A percentile compares a stretch with the other conserved stretches of the same genome.
These are phyloP conservation scores for Symbiodinium natans DNA, from an alignment of 73 alveolate species.

Conservation along the genomic window DNA sequence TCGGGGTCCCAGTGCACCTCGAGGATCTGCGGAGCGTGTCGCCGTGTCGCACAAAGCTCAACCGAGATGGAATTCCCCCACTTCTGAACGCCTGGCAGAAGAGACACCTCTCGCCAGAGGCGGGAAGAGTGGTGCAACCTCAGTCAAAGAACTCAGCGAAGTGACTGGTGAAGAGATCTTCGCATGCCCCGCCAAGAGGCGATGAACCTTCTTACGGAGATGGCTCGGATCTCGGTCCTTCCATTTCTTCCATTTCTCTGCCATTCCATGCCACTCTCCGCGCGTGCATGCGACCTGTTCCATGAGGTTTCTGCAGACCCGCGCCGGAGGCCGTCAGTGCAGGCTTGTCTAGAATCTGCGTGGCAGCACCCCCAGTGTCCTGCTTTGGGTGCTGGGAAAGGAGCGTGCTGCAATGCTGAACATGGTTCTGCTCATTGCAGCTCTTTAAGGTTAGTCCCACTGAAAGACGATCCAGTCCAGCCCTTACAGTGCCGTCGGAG, in stretches of 20 bases:
- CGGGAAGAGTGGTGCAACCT: neutral
- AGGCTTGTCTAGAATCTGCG: conserved; percentile 45
- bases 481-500: neutral
- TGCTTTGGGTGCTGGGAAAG: too few species aligned
- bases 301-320: conserved; percentile 21
- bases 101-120: conserved; percentile 64
- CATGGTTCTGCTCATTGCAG: neutral
- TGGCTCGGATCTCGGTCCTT: conserved; percentile 1
- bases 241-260: too few species aligned
- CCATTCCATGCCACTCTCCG: too few species aligned
- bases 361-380: neutral
- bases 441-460: conserved; percentile 1
- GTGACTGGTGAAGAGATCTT: too few species aligned
- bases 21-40: neutral
- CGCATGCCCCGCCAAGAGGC: too few species aligned
- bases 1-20: neutral
- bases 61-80: conserved; percentile 56
- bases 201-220: conserved; percentile 15
- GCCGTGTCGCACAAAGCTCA: neutral
- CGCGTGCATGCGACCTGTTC: neutral
- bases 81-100: conserved; percentile 20
- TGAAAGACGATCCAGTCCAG: neutral
- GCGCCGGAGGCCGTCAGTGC: conserved; percentile 62
- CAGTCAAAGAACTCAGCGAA: too few species aligned
- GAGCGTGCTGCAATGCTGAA: too few species aligned